phyloP scores from a whole-genome alignment of 2,329 filamentous ascomycete species.

The Helotiales sp. region DNA sequence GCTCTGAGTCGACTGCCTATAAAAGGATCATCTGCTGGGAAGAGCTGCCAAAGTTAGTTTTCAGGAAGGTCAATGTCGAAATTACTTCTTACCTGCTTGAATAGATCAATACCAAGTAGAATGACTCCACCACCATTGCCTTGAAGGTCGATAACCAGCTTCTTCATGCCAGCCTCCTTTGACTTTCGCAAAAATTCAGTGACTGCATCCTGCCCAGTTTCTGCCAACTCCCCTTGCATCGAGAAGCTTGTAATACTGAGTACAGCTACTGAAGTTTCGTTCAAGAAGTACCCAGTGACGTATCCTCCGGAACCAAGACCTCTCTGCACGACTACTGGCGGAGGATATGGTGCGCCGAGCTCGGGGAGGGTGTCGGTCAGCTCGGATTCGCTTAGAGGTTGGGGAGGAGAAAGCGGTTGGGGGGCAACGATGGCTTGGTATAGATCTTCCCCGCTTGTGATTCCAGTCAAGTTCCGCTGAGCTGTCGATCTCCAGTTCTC shows the following conservation, averaged over 20 bases:
- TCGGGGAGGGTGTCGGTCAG: neutral
- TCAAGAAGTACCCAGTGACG: conserved; percentile 32
- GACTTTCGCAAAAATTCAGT: conserved; percentile 50
- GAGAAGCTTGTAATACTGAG: conserved; percentile 26
- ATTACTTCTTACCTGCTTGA: conserved; percentile 48
- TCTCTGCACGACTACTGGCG: conserved; percentile 20
- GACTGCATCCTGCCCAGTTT: conserved; percentile 3
- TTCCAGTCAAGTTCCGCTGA: conserved; percentile 29
- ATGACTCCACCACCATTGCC: conserved; percentile 64
- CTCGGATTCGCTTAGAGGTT: neutral
- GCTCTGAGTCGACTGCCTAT: neutral
- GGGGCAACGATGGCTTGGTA: conserved; percentile 24
- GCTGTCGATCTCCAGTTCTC: conserved; percentile 40
- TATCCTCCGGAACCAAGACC: conserved; percentile 21
- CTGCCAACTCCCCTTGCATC: conserved; percentile 31
- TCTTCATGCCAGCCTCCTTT: conserved; percentile 58
- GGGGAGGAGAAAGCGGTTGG: neutral
- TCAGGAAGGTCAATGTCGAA: neutral
- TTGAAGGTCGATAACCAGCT: conserved; percentile 63
- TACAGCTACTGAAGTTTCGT: conserved; percentile 30
- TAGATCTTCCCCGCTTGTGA: conserved; percentile 27
- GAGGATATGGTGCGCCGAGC: conserved; percentile 25
- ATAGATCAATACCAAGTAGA: conserved; percentile 63
- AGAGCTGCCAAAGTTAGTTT: conserved; percentile 2
- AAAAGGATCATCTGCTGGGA: neutral